These are phyloP conservation scores for Gelatoporia subvermispora DNA, from an alignment of 768 basidiomycete genomes.

Conservation along the genomic window DNA sequence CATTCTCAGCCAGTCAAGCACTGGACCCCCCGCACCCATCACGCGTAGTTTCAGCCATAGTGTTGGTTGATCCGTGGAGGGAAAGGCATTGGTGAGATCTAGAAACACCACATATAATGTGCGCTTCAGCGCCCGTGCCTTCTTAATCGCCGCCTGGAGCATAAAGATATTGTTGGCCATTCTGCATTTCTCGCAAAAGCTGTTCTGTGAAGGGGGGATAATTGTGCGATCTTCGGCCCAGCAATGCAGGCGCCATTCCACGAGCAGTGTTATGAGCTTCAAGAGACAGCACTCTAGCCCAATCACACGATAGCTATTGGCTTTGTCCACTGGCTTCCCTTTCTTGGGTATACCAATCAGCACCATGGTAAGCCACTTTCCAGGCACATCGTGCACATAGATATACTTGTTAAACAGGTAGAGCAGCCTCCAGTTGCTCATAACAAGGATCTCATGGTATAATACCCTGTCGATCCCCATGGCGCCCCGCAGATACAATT, in stretches of 20 bases:
- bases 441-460: too few species aligned
- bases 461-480: too few species aligned
- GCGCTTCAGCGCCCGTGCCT: slow-evolving; percentile 3
- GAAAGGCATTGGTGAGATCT: slow-evolving; percentile 32
- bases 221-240: slow-evolving; percentile 16
- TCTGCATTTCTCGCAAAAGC: slow-evolving; percentile 22
- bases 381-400: too few species aligned
- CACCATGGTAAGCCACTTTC: too few species aligned
- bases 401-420: too few species aligned
- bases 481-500: too few species aligned
- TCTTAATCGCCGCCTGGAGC: slow-evolving; percentile 16
- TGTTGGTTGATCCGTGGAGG: slow-evolving; percentile 26
- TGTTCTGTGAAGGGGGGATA: slow-evolving; percentile 27
- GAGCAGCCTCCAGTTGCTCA: too few species aligned
- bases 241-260: slow-evolving; percentile 13
- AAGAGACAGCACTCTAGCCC: slow-evolving; percentile 26
- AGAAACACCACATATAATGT: slow-evolving; percentile 19
- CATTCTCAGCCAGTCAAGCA: too few species aligned
- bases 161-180: slow-evolving; percentile 27
- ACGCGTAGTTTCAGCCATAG: slow-evolving; percentile 27
- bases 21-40: slow-evolving; percentile 13
- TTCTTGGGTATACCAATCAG: slow-evolving; percentile 10
- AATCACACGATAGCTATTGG: slow-evolving; percentile 23
- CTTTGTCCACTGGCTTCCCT: slow-evolving; percentile 11
- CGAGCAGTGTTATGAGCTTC: slow-evolving; percentile 20